Evolutionary conservation across 345 rosid species (phyloP).

Genomic region (Salix udensis): DNA sequence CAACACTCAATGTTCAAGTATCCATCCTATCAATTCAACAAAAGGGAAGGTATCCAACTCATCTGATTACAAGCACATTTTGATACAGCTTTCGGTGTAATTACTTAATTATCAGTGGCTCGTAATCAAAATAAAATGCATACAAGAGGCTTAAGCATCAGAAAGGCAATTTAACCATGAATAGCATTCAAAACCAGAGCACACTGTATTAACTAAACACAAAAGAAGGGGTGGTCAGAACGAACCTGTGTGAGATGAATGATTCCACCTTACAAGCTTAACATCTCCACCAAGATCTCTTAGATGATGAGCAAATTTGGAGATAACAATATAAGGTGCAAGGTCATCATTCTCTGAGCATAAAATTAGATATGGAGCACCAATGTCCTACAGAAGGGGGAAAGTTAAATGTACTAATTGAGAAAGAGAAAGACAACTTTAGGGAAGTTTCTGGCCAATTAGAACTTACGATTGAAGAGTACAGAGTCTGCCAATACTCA

Average conservation of each 20-base stretch:
- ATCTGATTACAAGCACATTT: neutral
- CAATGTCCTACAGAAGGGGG: conserved; percentile 49
- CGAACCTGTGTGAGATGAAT: conserved; percentile 78
- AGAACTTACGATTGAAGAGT: conserved; percentile 73
- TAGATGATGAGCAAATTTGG: conserved; percentile 47
- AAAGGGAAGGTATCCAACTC: neutral
- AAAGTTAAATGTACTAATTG: neutral
- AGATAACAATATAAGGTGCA: conserved; percentile 56
- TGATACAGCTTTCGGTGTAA: neutral
- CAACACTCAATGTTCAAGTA: neutral
- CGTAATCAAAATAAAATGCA: neutral
- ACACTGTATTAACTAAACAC: neutral
- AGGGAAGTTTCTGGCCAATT: neutral
- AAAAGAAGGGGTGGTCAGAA: conserved; percentile 10
- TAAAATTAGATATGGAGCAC: conserved; percentile 76
- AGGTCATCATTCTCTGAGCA: conserved; percentile 79
- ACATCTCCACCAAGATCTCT: conserved; percentile 80
- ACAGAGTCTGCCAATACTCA: conserved; percentile 81
- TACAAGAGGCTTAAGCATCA: neutral
- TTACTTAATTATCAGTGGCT: neutral
- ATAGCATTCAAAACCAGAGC: neutral
- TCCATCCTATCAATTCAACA: neutral
- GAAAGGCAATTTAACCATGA: neutral
- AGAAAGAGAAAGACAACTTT: conserved; percentile 17
- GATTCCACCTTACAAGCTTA: conserved; percentile 65